phyloP scores from a whole-genome alignment of 1,139 yeast genomes.

The Pneumocystis canis region DNA sequence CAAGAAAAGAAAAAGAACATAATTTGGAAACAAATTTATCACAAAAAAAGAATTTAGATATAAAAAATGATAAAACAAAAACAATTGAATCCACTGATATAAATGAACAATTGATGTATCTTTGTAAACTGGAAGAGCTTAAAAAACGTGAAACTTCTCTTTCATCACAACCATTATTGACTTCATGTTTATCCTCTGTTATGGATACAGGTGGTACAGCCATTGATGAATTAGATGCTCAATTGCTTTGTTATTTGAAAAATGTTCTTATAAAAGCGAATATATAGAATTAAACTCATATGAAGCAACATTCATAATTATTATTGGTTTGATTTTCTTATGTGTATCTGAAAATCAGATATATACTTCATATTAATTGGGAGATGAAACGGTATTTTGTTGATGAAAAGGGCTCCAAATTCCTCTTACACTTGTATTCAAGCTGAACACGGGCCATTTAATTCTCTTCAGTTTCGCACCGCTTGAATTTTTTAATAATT shows the following conservation, averaged over 20 bases:
- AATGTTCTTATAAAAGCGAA: neutral
- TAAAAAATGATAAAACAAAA: neutral
- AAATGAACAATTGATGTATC: neutral
- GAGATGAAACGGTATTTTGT: neutral
- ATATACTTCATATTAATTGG: neutral
- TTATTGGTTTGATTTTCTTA: neutral
- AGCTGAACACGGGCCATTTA: constrained; percentile 59
- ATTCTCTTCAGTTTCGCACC: constrained; percentile 49
- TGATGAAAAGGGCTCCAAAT: constrained; percentile 90
- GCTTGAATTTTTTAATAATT: constrained; percentile 41
- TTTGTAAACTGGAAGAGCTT: neutral
- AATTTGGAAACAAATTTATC: neutral
- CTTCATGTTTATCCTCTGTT: neutral
- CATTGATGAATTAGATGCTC: neutral
- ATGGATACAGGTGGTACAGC: neutral
- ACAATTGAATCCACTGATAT: neutral
- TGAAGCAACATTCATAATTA: neutral
- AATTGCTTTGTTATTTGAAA: neutral
- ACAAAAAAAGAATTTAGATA: neutral
- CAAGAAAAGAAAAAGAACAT: neutral
- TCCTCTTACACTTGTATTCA: constrained; percentile 82
- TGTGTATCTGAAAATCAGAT: neutral
- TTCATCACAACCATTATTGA: neutral
- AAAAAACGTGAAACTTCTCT: neutral
- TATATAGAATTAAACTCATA: neutral